Conservation (phyloP, 2,329 filamentous ascomycete species). For the Colletotrichum sp. region DNA sequence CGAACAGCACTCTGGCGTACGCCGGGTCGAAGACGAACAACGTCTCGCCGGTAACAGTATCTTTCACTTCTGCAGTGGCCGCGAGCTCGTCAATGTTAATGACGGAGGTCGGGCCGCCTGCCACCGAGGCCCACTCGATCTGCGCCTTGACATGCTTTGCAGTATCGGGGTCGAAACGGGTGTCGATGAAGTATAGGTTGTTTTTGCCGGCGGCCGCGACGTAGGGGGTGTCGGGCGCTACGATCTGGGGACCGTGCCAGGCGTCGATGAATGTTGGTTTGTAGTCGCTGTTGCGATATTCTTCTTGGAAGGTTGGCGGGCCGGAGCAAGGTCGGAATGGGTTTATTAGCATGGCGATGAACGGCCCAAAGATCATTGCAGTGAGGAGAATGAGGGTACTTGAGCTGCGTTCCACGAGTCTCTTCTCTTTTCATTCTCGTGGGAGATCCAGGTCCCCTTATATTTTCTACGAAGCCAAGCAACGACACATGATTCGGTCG, state of each 20-base stretch:
- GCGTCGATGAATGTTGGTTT: constrained; percentile 2
- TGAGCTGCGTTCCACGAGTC: neutral
- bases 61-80: neutral
- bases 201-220: constrained; percentile 16
- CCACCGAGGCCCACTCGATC: constrained; percentile 7
- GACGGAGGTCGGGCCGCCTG: neutral
- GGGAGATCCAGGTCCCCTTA: neutral
- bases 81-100: neutral
- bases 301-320: neutral
- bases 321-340: neutral
- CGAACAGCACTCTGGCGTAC: constrained; percentile 17
- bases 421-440: neutral
- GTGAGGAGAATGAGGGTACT: no score
- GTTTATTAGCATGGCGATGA: neutral
- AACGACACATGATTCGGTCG: neutral
- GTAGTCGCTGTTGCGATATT: constrained; percentile 9
- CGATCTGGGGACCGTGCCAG: constrained; percentile 13
- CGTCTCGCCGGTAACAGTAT: neutral
- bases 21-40: constrained; percentile 18
- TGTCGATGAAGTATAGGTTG: constrained; percentile 22
- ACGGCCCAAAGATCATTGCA: neutral
- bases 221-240: constrained; percentile 22
- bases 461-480: neutral
- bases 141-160: constrained; percentile 19
- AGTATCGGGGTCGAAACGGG: neutral